Evolutionary conservation across 768 basidiomycete genomes (phyloP), one percentile per base, ranked within the genome.

Genomic region (Hygrophoropsis aurantiaca): DNA sequence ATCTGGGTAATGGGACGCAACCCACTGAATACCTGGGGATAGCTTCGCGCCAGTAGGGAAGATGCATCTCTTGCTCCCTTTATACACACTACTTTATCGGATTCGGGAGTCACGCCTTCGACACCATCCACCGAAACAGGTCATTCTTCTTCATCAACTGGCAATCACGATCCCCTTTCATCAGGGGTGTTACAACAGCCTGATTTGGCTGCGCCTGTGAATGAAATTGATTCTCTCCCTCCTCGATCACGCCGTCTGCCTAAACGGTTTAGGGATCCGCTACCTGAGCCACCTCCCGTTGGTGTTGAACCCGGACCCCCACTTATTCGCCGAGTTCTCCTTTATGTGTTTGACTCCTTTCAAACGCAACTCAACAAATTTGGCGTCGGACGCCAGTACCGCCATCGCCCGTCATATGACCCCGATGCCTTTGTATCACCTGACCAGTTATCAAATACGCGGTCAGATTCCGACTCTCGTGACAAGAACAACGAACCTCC

Each of bases 341-440:
- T 53, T 3, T 49, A 51, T 49, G 52, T 58, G 1, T 55, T 41
- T 4, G 52, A 56, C 34, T 35, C 42, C 2, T 33, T 57, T 26
- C 45, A 26, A 8, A 56, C 55, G 6, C 41, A 20, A 5, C 19
- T 50, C 19, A 58, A 58, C 21, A 26, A n/a, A n/a, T 58, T 58
- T 44, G 43, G 51, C 6, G 34, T 56, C 4, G 23, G 45, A 13
- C 35, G 47, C 3, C 39, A 56, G 38, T 58, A 58, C 38, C 43
- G 19, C 3, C 46, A 56, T 39, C 44, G 42, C 19, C 45, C 45
- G 10, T 26, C 37, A 5, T 25, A 46, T 16, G 24, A 46, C 13
- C 16, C 11, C 7, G 26, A 32, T 6, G 20, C 39, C 1, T 40
- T 40, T 4, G 25, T 44, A 3, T 18, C 23, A 11, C 2, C 21